Evolutionary conservation across 805 yeast genomes (phyloP).

Genomic region (Schizosaccharomyces octosporus): DNA sequence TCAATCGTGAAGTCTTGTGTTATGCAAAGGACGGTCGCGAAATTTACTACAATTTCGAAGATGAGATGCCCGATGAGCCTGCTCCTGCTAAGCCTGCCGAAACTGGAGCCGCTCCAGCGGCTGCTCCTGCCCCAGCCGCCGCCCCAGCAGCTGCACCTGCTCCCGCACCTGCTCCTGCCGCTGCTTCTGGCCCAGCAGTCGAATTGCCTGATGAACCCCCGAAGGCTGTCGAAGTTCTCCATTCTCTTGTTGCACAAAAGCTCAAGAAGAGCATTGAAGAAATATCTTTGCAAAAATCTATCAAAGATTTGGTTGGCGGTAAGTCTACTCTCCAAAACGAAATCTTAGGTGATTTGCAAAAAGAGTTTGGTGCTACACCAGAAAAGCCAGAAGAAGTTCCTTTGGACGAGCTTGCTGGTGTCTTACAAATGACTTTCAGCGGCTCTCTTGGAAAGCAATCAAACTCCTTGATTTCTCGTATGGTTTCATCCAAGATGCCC

Average conservation of each 20-base stretch:
- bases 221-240: conserved; percentile 57
- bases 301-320: conserved; percentile 93
- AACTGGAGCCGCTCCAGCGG: conserved; percentile 20
- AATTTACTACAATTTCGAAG: conserved; percentile 55
- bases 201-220: conserved; percentile 77
- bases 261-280: conserved; percentile 74
- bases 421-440: conserved; percentile 69
- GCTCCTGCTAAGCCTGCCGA: conserved; percentile 13
- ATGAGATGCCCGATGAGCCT: conserved; percentile 15
- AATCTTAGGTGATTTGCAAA: conserved; percentile 93
- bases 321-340: conserved; percentile 97
- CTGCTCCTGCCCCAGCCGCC: conserved; percentile 33
- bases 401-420: conserved; percentile 80
- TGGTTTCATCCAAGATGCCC: conserved; percentile 94
- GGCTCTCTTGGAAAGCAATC: conserved; percentile 91
- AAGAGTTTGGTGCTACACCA: conserved; percentile 93
- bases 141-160: conserved; percentile 36
- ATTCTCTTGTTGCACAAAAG: conserved; percentile 82
- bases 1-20: conserved; percentile 81
- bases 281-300: conserved; percentile 71
- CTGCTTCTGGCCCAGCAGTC: conserved; percentile 59
- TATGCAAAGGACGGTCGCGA: conserved; percentile 91
- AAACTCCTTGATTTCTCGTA: conserved; percentile 62
- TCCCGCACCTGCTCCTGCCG: conserved; percentile 35
- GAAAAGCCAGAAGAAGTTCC: conserved; percentile 99